A percentile compares a stretch with the other conserved stretches of the same genome.
Conservation (phyloP, 2,329 filamentous ascomycete genomes). For the Scedosporium apiospermum region DNA sequence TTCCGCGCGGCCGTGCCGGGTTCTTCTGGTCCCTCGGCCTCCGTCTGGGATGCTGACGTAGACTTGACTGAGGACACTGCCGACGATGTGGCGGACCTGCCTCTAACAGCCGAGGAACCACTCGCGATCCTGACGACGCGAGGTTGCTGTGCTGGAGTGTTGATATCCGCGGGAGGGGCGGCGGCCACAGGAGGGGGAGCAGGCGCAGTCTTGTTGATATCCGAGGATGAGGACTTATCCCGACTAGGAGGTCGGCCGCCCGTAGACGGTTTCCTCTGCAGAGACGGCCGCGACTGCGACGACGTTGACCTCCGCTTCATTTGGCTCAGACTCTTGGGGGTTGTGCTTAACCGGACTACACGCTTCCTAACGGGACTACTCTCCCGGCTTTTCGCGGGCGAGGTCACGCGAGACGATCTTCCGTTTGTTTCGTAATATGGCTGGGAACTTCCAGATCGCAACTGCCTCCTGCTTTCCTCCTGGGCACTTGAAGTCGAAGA, state of each 20-base stretch:
- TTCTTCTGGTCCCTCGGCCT: conserved; percentile 37
- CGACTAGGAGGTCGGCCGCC: conserved; percentile 29
- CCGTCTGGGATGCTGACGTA: conserved; percentile 22
- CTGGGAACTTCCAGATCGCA: conserved; percentile 39
- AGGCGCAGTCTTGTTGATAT: conserved; percentile 5
- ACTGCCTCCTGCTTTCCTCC: conserved; percentile 32
- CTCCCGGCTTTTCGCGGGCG: conserved; percentile 37
- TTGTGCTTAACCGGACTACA: conserved; percentile 46
- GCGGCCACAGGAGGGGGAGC: not conserved
- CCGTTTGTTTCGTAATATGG: conserved; percentile 17
- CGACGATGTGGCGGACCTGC: conserved; percentile 25
- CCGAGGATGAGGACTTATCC: conserved; percentile 22
- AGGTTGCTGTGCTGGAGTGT: conserved; percentile 42
- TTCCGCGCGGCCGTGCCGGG: conserved; percentile 40
- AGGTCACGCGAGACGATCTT: conserved; percentile 27
- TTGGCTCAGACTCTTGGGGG: conserved; percentile 33
- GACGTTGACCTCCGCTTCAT: conserved; percentile 42
- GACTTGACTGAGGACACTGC: conserved; percentile 21
- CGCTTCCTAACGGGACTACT: conserved; percentile 45
- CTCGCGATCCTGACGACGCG: conserved; percentile 46
- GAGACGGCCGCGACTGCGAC: conserved; percentile 24
- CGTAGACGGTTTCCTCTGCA: conserved; percentile 18
- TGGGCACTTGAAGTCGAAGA: conserved; percentile 18
- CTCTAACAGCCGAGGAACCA: conserved; percentile 32
- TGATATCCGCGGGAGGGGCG: conserved; percentile 27